Evolutionary conservation across 2,329 filamentous ascomycete genomes (phyloP).

Genomic region (Metarhizium humberi): DNA sequence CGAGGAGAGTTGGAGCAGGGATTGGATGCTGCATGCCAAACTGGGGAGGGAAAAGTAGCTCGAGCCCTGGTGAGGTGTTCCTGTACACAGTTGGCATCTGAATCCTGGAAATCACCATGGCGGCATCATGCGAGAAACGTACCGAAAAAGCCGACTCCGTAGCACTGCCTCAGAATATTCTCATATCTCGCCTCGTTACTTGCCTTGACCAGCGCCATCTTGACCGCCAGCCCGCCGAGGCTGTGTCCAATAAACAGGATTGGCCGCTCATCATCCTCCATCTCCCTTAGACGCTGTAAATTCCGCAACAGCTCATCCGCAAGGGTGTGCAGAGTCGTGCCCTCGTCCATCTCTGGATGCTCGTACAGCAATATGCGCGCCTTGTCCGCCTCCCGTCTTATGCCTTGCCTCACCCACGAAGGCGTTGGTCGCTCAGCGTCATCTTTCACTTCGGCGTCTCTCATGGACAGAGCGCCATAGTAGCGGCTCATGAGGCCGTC

Average conservation of each 20-base stretch:
- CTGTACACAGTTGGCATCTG: conserved; percentile 10
- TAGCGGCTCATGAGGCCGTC: conserved; percentile 39
- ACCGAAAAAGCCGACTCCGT: conserved; percentile 54
- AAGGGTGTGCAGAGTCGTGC: conserved; percentile 32
- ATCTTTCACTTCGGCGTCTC: conserved; percentile 21
- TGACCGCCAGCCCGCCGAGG: conserved; percentile 50
- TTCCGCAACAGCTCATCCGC: conserved; percentile 38
- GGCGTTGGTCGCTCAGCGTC: conserved; percentile 18
- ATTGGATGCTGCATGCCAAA: conserved; percentile 44
- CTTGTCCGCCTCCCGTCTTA: conserved; percentile 35
- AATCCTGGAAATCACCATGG: background rate
- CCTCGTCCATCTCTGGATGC: conserved; percentile 33
- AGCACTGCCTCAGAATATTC: conserved; percentile 43
- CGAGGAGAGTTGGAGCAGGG: conserved; percentile 39
- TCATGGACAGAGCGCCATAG: conserved; percentile 32
- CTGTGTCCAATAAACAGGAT: conserved; percentile 54
- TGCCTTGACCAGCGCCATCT: conserved; percentile 44
- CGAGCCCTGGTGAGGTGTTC: conserved; percentile 53
- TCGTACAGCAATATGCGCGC: conserved; percentile 43
- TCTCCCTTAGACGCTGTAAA: conserved; percentile 24
- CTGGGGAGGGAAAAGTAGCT: conserved; percentile 51
- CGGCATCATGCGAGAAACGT: conserved; percentile 16
- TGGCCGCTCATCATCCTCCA: conserved; percentile 33
- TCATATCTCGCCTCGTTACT: conserved; percentile 26
- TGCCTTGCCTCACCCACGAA: conserved; percentile 44